Percentiles rank a stretch among this genome's conserved stretches.
Evolutionary conservation across 257 asterid genomes (phyloP).

Genomic region (Penstemon newberryi): DNA sequence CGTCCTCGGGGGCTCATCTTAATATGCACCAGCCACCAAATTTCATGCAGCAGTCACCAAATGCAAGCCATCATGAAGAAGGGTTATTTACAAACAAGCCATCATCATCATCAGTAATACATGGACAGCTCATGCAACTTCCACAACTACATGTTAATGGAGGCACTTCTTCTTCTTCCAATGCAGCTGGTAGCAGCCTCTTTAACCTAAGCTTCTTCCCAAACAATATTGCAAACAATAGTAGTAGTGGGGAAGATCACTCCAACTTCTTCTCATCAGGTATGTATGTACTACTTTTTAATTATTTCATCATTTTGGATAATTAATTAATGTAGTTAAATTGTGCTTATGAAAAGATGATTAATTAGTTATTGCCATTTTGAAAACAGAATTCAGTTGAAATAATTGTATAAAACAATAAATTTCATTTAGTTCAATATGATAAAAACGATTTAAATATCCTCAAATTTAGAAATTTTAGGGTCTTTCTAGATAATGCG

Average conservation of each 20-base stretch:
- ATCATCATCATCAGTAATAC: conserved; percentile 32
- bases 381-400: no score
- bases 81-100: conserved; percentile 39
- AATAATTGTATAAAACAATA: no score
- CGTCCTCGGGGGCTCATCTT: conserved; percentile 10
- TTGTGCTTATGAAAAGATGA: neutral
- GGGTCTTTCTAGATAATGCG: no score
- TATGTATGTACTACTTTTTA: neutral
- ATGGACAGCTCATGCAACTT: conserved; percentile 57
- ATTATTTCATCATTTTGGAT: neutral
- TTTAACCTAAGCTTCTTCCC: conserved; percentile 69
- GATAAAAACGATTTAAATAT: no score
- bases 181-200: conserved; percentile 20
- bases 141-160: conserved; percentile 51
- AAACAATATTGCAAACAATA: conserved; percentile 18
- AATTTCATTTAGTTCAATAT: no score
- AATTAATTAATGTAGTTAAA: neutral
- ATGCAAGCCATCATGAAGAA: conserved; percentile 27
- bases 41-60: conserved; percentile 34
- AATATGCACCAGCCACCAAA: conserved; percentile 25
- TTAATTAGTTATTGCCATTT: neutral
- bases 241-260: conserved; percentile 38
- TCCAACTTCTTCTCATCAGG: conserved; percentile 55
- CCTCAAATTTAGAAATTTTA: no score
- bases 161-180: conserved; percentile 34